Base-by-base conservation (phyloP, 176 grass and related monocot species). In the Avena atlantica region DNA sequence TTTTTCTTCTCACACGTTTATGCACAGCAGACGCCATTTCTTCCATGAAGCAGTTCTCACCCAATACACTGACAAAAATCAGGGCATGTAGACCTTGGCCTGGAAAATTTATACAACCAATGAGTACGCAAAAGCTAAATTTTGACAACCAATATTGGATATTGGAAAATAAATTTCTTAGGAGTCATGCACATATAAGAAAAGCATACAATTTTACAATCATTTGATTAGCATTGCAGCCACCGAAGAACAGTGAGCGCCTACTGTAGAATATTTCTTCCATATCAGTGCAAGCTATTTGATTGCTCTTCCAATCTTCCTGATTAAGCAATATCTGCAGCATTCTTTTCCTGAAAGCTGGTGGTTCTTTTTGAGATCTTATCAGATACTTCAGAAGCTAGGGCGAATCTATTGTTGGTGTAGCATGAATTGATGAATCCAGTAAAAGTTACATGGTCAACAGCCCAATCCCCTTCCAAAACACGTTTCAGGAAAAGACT, bases 301-400 rank as follows among this genome's bases (percentile, higher is more conserved):
- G 56, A 80, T 16, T 34, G 37, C 14, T 48, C 49, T 60, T 66
- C 66, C 24, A 74, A 65, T 73, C 49, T 51, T 66, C 67, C 19
- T 80, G 65, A 84, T 91, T 82, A 97, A 82, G 83, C 66, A 85
- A 93, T 72, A 31, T 52, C 51, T 60, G 58, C 16, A 70, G 14
- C 56, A 80, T 88, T 79, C 29, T 91, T 84, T 83, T 78, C 76
- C 53, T 81, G 56, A 58, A 87, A 92, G 70, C 45, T 87, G 78
- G 19, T 78, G 24, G 57, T 84, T 86, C 58, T 79, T 81, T 91
- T 92, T 6, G 78, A 90, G 76, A 96, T 76, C 37, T 87, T 98
- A 48, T 94, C 91, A 71, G 82, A 94, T 81, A 95, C 58, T 74
- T 94, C 87, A 48, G 96, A 98, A 90, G 93, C 93, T 76, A 89